A percentile compares a stretch with the other conserved stretches of the same genome.
Conservation (phyloP, 768 basidiomycete genomes). For the Agrocybe pediades region DNA sequence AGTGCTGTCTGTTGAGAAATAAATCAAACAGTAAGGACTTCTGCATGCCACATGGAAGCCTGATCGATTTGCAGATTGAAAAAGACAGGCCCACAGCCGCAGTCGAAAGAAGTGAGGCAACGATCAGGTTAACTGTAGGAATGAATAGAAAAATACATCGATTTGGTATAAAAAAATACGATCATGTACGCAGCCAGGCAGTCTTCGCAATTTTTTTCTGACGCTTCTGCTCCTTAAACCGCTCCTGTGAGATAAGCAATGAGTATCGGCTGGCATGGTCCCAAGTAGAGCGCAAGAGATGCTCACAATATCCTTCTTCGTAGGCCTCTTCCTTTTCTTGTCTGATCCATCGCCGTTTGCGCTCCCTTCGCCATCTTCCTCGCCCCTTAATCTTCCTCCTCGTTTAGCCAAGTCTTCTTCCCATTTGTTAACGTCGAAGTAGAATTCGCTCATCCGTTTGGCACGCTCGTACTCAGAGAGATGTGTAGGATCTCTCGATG, state of each 20-base stretch:
- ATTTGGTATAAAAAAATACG: not conserved
- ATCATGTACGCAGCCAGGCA: conserved; percentile 78
- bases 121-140: not conserved
- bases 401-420: conserved; percentile 64
- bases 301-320: conserved; percentile 84
- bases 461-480: conserved; percentile 81
- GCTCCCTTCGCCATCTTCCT: conserved; percentile 36
- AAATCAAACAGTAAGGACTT: too few relatives aligned
- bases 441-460: conserved; percentile 85
- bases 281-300: conserved; percentile 1
- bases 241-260: conserved; percentile 51
- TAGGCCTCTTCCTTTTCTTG: conserved; percentile 77
- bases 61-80: too few relatives aligned
- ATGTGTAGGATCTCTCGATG: conserved; percentile 73
- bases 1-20: too few relatives aligned
- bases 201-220: conserved; percentile 87
- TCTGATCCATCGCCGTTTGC: conserved; percentile 49
- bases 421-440: conserved; percentile 85
- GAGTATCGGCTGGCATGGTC: conserved; percentile 2
- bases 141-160: not conserved
- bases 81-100: too few relatives aligned
- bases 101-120: too few relatives aligned
- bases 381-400: conserved; percentile 35
- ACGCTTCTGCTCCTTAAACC: conserved; percentile 81
- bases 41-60: too few relatives aligned